Evolutionary conservation across 1,284 basidiomycete species (phyloP), one percentile per base, ranked within the genome.

Genomic region (Pisolithus thermaeus): DNA sequence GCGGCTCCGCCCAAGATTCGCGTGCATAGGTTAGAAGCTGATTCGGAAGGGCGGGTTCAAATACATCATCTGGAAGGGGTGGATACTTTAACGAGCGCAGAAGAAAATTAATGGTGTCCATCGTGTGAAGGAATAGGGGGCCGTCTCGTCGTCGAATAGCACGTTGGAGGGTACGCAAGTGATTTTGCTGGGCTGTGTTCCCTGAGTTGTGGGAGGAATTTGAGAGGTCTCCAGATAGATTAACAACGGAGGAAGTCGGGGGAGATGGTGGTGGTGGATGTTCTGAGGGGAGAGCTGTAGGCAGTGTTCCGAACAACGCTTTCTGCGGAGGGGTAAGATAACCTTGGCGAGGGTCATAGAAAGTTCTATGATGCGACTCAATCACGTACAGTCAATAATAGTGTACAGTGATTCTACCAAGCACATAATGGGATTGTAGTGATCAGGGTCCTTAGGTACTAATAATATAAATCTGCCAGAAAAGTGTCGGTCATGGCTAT

Each of bases 351-450:
- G 12, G 42, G 68, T 20, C 70, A 57, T 57, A 44, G 49, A 7
- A 44, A 43, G 5, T 2, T 3, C 6, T 6, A 16, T 25, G 39
- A 44, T 6, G 2, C 32, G 27, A 3, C 36, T 27, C 22, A 23
- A 14, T 32, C 27, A 67, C 78, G 49, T 57, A 87, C 87, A 74
- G 69, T 87, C 77, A 52, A 88, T 66, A 39, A 90, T 87, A 46
- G 78, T 80, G 64, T 82, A 75, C 32, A 90, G 65, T 6, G 81
- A 77, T 56, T 75, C 74, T 67, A 87, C 82, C 32, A 90, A 70
- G 59, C 84, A 84, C 73, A 83, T 76, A 51, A 90, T 81, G 14
- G 87, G 87, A 62, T 85, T 84, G 63, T 89, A 90, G 60, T 88
- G 85, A 59, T 90, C 85, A 58, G 80, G 80, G 70, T 90, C 87